Base-by-base conservation (phyloP, 2,329 filamentous ascomycete genomes). In the Anisogramma anomala region DNA sequence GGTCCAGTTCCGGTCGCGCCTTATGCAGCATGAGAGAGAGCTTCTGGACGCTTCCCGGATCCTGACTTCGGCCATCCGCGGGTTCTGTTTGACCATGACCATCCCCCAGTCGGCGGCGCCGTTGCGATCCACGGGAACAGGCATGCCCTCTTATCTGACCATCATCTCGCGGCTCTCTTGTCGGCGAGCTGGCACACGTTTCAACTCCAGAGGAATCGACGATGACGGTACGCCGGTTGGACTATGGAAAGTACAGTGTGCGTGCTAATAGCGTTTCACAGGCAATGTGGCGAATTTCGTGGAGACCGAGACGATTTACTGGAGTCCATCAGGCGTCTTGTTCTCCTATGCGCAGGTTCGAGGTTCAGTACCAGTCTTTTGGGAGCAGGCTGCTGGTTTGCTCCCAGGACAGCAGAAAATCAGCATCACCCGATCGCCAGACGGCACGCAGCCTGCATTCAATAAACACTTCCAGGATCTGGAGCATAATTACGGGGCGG, bases 251-350 rank as follows among this genome's bases (percentile, higher is more conserved):
- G 7, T 30, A 5, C 11, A 14, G n/a, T 30, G 6, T n/a, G 4
- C 7, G 27, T 14, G 13, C 6, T 30, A 30, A 30, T 14, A 14
- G n/a, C 7, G 7, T 30, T 6, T 14, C 11, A 30, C 7, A 30
- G 27, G 91, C 11, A 86, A 96, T 53, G 91, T 96, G 20, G 88
- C 91, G 46, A 98, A 98, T 60, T 98, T 94, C 61, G 91, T 96
- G n/a, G 91, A 98, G 61, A 91, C 87, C 0, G 91, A 98, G 62
- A 94, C 87, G 0, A 78, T 89, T 30, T 88, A 93, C 55, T 94
- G 84, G 82, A 82, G 81, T 51, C 83, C 84, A 1, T 75, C 77
- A 1, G 75, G 77, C 3, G 65, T 86, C 6, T 77, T 86, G 41
- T 96, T 96, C 58, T 96, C 91, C 0, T 98, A 95, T 59, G 85